phyloP scores from a whole-genome alignment of 139 green algal species.

The Yamagishiella unicocca region DNA sequence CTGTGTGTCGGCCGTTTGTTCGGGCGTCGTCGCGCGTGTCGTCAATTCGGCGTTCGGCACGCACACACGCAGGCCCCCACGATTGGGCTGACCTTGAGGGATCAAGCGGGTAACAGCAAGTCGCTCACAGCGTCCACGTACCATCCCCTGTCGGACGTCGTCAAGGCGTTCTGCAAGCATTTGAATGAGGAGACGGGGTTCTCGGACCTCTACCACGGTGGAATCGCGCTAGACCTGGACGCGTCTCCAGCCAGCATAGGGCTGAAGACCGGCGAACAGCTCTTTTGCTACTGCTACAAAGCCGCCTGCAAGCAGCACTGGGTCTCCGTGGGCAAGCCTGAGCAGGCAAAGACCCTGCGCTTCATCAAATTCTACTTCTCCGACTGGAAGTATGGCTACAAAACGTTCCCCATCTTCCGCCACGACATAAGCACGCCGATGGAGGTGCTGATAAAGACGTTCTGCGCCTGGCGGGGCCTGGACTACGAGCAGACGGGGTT shows the following conservation, averaged over 20 bases:
- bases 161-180: constrained; percentile 38
- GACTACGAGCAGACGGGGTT: constrained; percentile 50
- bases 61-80: constrained; percentile 19
- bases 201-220: constrained; percentile 48
- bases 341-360: constrained; percentile 26
- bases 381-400: constrained; percentile 54
- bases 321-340: constrained; percentile 8
- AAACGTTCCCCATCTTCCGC: constrained; percentile 53
- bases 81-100: constrained; percentile 17
- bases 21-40: neutral
- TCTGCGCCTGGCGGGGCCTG: constrained; percentile 55
- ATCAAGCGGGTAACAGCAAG: constrained; percentile 17
- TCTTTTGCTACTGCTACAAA: constrained; percentile 52
- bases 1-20: neutral
- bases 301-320: constrained; percentile 38
- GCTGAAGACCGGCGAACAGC: constrained; percentile 41
- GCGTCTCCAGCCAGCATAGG: constrained; percentile 41
- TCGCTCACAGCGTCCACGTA: constrained; percentile 10
- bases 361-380: constrained; percentile 54
- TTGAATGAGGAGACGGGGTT: constrained; percentile 40
- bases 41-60: neutral
- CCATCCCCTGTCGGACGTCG: constrained; percentile 37
- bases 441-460: constrained; percentile 49
- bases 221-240: constrained; percentile 44
- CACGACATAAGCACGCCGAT: constrained; percentile 56